Conservation (phyloP, 2,329 filamentous ascomycete species). For the Hymenoscyphus scutula region DNA sequence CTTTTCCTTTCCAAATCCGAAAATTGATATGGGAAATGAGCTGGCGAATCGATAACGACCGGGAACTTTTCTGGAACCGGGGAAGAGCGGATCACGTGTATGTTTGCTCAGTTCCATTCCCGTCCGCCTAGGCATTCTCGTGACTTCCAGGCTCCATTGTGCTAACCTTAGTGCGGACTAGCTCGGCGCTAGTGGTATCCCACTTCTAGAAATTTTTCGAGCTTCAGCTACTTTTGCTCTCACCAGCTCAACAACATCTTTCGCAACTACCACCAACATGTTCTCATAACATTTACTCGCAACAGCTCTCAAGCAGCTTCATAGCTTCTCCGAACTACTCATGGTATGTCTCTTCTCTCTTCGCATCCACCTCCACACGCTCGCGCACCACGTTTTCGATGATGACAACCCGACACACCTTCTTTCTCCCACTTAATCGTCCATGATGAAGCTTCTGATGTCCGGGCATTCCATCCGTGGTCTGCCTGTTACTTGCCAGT, state of each 20-base stretch:
- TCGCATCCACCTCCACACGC: conserved; percentile 5
- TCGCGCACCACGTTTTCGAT: conserved; percentile 43
- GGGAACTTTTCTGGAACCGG: too few relatives aligned
- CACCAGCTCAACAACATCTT: background rate
- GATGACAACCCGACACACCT: conserved; percentile 68
- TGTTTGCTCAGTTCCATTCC: too few relatives aligned
- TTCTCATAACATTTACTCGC: background rate
- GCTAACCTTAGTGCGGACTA: too few relatives aligned
- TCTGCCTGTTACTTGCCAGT: conserved; percentile 88
- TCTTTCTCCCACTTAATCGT: conserved; percentile 89
- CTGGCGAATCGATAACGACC: too few relatives aligned
- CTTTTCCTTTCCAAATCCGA: too few relatives aligned
- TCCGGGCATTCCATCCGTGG: conserved; percentile 59
- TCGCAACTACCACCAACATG: conserved; percentile 6
- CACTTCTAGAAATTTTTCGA: conserved; percentile 2
- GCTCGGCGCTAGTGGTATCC: too few relatives aligned
- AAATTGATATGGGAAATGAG: background rate
- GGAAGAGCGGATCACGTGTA: too few relatives aligned
- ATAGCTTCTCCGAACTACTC: conserved; percentile 1
- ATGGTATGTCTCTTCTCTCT: conserved; percentile 21
- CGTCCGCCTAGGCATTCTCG: too few relatives aligned
- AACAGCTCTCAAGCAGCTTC: conserved; percentile 9
- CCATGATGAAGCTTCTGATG: conserved; percentile 74
- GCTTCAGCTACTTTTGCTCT: background rate
- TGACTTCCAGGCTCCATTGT: too few relatives aligned